Conservation (phyloP, 768 basidiomycete genomes). For the Exidia glandulosa region DNA sequence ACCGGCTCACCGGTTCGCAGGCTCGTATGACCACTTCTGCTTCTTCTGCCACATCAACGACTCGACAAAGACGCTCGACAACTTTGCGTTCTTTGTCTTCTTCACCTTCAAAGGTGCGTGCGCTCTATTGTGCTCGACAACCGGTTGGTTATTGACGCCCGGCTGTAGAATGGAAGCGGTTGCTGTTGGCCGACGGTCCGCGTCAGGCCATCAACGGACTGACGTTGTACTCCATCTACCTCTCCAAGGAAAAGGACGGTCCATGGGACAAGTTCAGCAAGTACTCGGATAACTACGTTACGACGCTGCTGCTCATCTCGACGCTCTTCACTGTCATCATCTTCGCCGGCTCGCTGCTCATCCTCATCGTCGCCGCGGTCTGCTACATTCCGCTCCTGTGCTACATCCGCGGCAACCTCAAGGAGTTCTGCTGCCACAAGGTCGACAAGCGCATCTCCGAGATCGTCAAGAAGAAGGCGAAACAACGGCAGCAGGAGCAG, state of each 20-base stretch:
- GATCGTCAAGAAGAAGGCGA: constrained; percentile 84
- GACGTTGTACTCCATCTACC: constrained; percentile 86
- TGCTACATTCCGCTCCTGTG: constrained; percentile 90
- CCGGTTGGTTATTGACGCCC: constrained; percentile 1
- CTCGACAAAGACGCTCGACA: constrained; percentile 92
- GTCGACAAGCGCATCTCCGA: constrained; percentile 97
- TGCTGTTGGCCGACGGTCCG: constrained; percentile 86
- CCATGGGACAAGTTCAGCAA: constrained; percentile 60
- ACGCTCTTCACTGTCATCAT: constrained; percentile 86
- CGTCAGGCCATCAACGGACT: constrained; percentile 97
- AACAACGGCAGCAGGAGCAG: constrained; percentile 72
- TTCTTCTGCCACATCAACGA: constrained; percentile 95
- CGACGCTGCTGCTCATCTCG: constrained; percentile 74
- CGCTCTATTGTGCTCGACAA: background rate
- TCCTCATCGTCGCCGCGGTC: constrained; percentile 74
- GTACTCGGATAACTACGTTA: constrained; percentile 77
- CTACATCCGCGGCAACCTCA: constrained; percentile 94
- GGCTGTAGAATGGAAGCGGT: constrained; percentile 67
- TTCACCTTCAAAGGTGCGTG: constrained; percentile 94
- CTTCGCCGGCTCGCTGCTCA: constrained; percentile 71
- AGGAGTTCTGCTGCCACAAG: constrained; percentile 99
- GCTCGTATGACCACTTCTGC: constrained; percentile 94
- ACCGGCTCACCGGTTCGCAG: constrained; percentile 26
- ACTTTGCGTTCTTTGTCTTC: constrained; percentile 98
- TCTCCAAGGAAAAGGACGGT: constrained; percentile 38